Evolutionary conservation across 805 yeast species (phyloP).

Genomic region (Myxozyma lipomycoides): DNA sequence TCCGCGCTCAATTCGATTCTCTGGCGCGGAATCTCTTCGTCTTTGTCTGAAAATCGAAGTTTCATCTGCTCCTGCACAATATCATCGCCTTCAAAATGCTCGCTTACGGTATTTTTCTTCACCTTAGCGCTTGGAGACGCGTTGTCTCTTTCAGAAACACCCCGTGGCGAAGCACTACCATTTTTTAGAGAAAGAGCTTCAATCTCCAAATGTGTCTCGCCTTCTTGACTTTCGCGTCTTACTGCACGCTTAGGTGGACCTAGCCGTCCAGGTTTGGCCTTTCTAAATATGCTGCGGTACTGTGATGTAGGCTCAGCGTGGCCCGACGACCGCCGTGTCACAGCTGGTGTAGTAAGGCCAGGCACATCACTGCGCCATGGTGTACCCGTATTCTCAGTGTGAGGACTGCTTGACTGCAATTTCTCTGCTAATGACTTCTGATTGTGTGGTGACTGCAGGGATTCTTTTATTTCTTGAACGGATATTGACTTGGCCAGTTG

Average conservation of each 20-base stretch:
- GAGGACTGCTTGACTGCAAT: conserved; percentile 12
- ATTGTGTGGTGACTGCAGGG: background rate
- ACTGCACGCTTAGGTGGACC: conserved; percentile 41
- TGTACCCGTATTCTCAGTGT: background rate
- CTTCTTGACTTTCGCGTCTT: conserved; percentile 26
- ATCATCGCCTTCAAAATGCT: background rate
- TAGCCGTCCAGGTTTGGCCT: conserved; percentile 34
- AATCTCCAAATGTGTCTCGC: conserved; percentile 4
- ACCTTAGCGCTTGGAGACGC: background rate
- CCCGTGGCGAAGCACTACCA: background rate
- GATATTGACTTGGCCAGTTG: no score
- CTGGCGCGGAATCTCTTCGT: conserved; percentile 32
- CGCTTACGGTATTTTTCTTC: background rate
- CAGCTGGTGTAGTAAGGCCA: conserved; percentile 18
- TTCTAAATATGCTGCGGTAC: conserved; percentile 35
- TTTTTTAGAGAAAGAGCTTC: background rate
- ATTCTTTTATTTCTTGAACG: no score
- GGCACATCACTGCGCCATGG: conserved; percentile 11
- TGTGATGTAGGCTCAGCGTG: conserved; percentile 22
- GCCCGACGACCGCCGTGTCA: conserved; percentile 1
- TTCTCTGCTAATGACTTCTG: background rate
- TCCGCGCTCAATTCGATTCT: conserved; percentile 6
- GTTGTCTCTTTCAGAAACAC: background rate
- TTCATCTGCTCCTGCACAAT: background rate
- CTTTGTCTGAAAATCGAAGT: conserved; percentile 15